phyloP scores from a whole-genome alignment of 2,329 filamentous ascomycete genomes.

The Cadophora gregata region DNA sequence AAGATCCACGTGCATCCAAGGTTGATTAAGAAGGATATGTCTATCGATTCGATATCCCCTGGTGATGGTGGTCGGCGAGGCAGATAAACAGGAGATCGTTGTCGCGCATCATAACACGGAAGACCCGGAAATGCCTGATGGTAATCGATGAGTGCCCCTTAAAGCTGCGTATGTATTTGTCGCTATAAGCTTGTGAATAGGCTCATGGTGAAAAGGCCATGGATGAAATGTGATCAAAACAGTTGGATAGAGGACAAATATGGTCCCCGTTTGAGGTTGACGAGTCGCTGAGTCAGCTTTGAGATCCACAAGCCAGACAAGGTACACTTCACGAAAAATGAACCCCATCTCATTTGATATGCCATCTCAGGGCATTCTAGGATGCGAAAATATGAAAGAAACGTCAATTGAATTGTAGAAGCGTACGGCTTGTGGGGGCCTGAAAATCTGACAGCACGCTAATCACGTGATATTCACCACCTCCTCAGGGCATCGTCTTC shows the following conservation, averaged over 20 bases:
- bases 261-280: constrained; percentile 2
- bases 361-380: too few species aligned
- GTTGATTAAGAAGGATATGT: neutral
- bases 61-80: neutral
- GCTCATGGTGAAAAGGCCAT: neutral
- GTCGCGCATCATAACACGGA: constrained; percentile 14
- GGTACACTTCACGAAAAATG: neutral
- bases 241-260: neutral
- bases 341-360: neutral
- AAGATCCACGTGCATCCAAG: neutral
- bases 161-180: neutral
- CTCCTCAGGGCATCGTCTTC: too few species aligned
- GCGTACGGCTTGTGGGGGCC: too few species aligned
- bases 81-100: neutral
- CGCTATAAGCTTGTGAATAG: neutral
- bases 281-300: neutral
- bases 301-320: neutral
- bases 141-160: neutral
- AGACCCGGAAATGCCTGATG: neutral
- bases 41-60: constrained; percentile 12
- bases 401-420: too few species aligned
- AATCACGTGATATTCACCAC: too few species aligned
- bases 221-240: neutral
- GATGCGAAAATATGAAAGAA: too few species aligned
- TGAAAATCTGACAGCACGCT: too few species aligned